Conservation (phyloP, 129 eudicot genomes). For the Ambrosia artemisiifolia region DNA sequence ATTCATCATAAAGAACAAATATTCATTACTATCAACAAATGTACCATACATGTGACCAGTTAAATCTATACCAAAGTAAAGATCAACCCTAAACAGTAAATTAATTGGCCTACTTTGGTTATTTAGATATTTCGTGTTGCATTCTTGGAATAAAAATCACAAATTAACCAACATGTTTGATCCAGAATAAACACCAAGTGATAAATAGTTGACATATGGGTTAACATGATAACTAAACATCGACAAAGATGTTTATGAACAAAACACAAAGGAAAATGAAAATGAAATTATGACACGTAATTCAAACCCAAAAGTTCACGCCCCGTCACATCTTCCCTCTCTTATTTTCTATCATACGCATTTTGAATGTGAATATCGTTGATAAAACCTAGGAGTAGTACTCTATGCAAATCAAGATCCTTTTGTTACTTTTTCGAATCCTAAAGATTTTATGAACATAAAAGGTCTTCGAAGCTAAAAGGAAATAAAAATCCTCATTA, state of each 20-base stretch:
- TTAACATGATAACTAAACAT: not conserved
- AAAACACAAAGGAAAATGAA: not conserved
- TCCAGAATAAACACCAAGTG: not conserved
- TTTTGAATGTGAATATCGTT: not conserved
- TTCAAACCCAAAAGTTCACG: not conserved
- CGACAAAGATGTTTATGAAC: not conserved
- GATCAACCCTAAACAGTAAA: not conserved
- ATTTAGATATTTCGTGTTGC: slow-evolving; percentile 2
- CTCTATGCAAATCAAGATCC: not conserved
- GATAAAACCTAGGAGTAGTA: not conserved
- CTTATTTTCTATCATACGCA: not conserved
- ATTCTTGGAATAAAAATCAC: not conserved
- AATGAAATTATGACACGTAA: not conserved
- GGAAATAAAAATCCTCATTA: not conserved
- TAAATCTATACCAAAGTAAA: slow-evolving; percentile 2
- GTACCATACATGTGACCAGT: not conserved
- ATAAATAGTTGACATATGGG: not conserved
- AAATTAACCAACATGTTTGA: slow-evolving; percentile 6
- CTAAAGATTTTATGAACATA: not conserved
- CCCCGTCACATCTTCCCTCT: not conserved
- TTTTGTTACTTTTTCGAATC: not conserved
- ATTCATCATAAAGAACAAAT: not conserved
- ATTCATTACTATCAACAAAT: no score
- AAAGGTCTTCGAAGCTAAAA: not conserved
- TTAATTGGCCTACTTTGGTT: not conserved